Evolutionary conservation across 2,329 filamentous ascomycete genomes (phyloP), one percentile per base, ranked within the genome.

Genomic region (Fusarium albosuccineum): DNA sequence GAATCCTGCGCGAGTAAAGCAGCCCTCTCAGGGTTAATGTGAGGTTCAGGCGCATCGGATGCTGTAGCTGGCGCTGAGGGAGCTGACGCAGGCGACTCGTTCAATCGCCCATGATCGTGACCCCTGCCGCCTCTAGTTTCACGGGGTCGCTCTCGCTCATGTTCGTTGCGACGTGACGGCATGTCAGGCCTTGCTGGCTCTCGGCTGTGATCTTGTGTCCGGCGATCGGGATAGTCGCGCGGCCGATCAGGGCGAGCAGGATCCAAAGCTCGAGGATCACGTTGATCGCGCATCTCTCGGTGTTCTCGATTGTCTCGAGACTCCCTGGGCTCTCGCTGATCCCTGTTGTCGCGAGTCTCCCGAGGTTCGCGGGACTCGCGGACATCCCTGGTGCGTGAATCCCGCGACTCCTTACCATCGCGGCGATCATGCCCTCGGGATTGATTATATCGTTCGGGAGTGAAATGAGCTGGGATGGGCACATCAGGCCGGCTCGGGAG

Each of bases 401-500:
- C 79, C 49, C 76, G 71, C 29, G 72, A 59, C 11, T 81, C 79
- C 48, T 80, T 77, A 6, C 64, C 68, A 39, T 82, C 80, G n/a
- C 79, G 76, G 22, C 76, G 75, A 13, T 84, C 82, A 37, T 80
- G 77, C 50, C 64, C 74, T 14, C 81, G 80, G 16, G 78, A 74
- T 57, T 81, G 82, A 10, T 74, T 75, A 60, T 81, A 84, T 34
- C 84, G 80, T 51, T 85, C 83, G 26, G 82, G 78, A 9, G 78
- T 77, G 55, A 81, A 82, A 63, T 83, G 82, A 3, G 81, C 80
- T 1, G 83, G 82, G 45, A 86, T 82, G 8, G 86, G 86, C 10
- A 87, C 82, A 65, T 90, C 87, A 14, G 88, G 88, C 56, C 87
- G 82, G 55, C 78, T 87, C 2, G 89, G 89, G 7, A 91, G 77